A percentile compares a stretch with the other conserved stretches of the same genome.
Conservation (phyloP, 2,329 filamentous ascomycete genomes). For the Trichoderma sp. region DNA sequence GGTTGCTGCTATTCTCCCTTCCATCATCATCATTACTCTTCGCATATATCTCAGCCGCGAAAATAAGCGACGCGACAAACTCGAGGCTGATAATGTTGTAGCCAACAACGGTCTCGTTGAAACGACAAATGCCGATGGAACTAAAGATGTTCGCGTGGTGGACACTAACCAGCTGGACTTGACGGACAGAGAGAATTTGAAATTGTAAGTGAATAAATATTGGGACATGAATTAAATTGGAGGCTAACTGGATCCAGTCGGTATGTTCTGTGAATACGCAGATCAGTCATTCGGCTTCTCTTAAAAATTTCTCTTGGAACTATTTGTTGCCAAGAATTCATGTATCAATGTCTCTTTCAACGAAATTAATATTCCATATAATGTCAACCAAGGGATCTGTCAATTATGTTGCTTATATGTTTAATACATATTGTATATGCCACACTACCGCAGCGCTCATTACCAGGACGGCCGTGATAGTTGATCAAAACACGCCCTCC, state of each 20-base stretch:
- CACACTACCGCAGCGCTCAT: not conserved
- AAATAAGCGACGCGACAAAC: constrained; percentile 20
- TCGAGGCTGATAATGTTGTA: constrained; percentile 7
- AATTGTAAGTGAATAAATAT: constrained; percentile 15
- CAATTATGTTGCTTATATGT: not conserved
- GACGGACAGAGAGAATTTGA: constrained; percentile 22
- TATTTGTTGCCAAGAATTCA: not conserved
- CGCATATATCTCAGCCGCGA: constrained; percentile 18
- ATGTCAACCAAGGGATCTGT: not conserved
- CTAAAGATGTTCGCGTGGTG: constrained; percentile 4
- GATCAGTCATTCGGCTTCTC: not conserved
- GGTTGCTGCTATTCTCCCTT: constrained; percentile 21
- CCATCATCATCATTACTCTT: constrained; percentile 17
- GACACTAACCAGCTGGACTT: constrained; percentile 22
- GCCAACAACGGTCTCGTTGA: constrained; percentile 15
- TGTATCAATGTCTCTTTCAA: not conserved
- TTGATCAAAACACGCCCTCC: too few species aligned
- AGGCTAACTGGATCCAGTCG: not conserved
- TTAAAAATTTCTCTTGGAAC: not conserved
- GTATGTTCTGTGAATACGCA: not conserved
- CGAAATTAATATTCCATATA: not conserved
- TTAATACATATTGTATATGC: not conserved
- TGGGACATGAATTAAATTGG: not conserved
- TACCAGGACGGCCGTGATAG: too few species aligned
- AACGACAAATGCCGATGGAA: constrained; percentile 17